phyloP scores from a whole-genome alignment of 179 eudicot species.

The Amaranthus tricolor region DNA sequence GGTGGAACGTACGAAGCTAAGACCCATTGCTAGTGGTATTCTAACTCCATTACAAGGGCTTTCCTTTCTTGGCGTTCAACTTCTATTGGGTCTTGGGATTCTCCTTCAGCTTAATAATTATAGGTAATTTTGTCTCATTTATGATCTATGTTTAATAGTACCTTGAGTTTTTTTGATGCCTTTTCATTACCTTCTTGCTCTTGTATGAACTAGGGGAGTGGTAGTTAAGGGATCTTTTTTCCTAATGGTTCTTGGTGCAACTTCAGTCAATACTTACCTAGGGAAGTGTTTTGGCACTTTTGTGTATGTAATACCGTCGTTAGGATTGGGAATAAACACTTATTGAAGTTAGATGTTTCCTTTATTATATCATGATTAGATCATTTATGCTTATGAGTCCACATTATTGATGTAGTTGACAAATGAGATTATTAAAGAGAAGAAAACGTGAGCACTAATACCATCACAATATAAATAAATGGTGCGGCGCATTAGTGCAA shows the following conservation, averaged over 20 bases:
- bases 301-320: no score
- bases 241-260: not conserved
- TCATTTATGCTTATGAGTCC: not conserved
- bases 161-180: not conserved
- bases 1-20: slow-evolving; percentile 75
- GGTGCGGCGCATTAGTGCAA: not conserved
- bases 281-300: no score
- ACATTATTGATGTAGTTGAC: not conserved
- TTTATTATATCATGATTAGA: not conserved
- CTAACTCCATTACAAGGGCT: slow-evolving; percentile 73
- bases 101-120: slow-evolving; percentile 78
- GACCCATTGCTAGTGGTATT: slow-evolving; percentile 86
- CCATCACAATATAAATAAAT: no score
- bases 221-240: no score
- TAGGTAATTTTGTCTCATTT: slow-evolving; percentile 39
- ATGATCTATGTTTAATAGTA: not conserved
- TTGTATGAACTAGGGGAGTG: no score
- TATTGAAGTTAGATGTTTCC: not conserved
- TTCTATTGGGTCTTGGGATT: slow-evolving; percentile 82
- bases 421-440: not conserved
- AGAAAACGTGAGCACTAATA: not conserved
- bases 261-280: not conserved
- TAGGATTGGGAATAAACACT: no score
- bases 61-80: slow-evolving; percentile 76
- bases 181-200: not conserved